Evolutionary conservation across 306 rosid genomes (phyloP).

Genomic region (Rubus idaeus): DNA sequence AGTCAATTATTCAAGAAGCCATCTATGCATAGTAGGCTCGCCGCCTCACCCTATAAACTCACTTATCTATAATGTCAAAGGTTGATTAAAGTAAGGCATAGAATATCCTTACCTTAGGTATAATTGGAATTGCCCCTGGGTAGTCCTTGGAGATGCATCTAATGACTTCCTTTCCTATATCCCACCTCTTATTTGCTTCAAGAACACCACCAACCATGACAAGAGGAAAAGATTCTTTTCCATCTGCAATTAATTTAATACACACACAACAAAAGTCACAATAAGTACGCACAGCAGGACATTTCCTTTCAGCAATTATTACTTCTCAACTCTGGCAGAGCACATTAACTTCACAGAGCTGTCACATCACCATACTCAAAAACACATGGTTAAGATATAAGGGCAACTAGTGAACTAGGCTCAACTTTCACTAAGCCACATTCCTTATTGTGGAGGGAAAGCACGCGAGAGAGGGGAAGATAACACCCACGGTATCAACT

Average conservation of each 20-base stretch:
- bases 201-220: conserved; percentile 99
- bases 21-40: background rate
- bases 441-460: background rate
- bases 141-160: conserved; percentile 57
- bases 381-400: background rate
- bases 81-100: background rate
- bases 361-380: background rate
- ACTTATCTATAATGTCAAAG: background rate
- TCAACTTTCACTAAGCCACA: background rate
- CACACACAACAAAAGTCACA: background rate
- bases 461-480: background rate
- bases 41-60: background rate
- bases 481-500: background rate
- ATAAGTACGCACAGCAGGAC: background rate
- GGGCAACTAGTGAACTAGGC: background rate
- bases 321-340: background rate
- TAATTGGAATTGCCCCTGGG: conserved; percentile 62
- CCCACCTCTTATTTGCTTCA: conserved; percentile 88
- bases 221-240: conserved; percentile 64
- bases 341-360: background rate
- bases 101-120: conserved; percentile 65
- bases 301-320: background rate
- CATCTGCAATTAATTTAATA: conserved; percentile 51
- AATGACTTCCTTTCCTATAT: conserved; percentile 79
- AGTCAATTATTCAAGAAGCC: background rate